Evolutionary conservation across 768 basidiomycete species (phyloP), one percentile per base, ranked within the genome.

Genomic region (Amanita subjunquillea): DNA sequence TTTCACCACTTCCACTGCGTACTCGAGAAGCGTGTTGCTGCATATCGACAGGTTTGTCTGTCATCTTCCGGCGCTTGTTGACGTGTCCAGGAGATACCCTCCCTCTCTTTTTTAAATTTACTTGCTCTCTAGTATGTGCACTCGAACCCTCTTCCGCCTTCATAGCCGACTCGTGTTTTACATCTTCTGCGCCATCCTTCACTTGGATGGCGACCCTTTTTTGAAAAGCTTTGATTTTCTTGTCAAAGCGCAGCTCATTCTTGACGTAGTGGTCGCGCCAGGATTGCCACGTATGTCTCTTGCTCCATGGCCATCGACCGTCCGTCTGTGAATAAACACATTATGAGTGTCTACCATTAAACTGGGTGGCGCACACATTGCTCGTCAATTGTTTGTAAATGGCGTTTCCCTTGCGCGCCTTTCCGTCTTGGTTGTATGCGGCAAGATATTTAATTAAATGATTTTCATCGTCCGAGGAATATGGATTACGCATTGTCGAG

Each of bases 221-320:
- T 51, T 73, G 73, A 53, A 74, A 75, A 7, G 41, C 59, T 36
- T 47, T 56, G 37, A 84, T 82, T n/a, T 43, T 48, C 2, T 8
- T 25, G 54, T 83, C 72, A 48, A 79, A 82, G 0, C 56, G 22
- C 0, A 32, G 57, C 37, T 67, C 47, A 46, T 83, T 68, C 55
- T 69, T 78, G 55, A 60, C 67, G 57, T 85, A 85, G n/a, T 75
- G 71, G 43, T 79, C 73, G 22, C 80, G 74, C 84, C 84, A 85
- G 3, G 80, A 80, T n/a, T 71, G 69, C 77, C 72, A 78, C 2
- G 80, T 3, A 60, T 83, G 84, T 5, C 62, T 64, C 15, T 46
- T 55, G n/a, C 72, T 63, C 78, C 80, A 85, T 9, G 69, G 63
- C 79, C 80, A 83, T 54, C 61, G 64, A 0, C 59, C 57, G 0